phyloP scores from a whole-genome alignment of 2,329 filamentous ascomycete species.

The Colletotrichum acutatum region DNA sequence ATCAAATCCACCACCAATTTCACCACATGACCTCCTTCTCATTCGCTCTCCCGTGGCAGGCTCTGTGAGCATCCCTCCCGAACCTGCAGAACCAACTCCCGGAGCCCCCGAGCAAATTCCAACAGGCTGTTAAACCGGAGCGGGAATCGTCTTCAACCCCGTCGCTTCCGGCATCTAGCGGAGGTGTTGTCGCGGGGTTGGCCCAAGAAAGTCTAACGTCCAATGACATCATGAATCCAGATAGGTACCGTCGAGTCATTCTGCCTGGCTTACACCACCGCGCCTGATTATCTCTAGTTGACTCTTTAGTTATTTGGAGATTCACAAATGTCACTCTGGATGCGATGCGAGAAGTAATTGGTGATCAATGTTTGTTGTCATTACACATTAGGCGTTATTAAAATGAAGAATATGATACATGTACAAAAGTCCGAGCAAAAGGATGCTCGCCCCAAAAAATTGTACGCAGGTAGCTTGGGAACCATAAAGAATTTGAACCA shows the following conservation, averaged over 20 bases:
- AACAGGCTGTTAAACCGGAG: conserved; percentile 11
- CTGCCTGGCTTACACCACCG: background rate
- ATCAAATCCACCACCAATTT: background rate
- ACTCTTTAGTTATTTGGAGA: too few species aligned
- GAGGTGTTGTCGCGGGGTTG: background rate
- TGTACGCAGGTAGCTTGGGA: background rate
- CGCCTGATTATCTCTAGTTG: background rate
- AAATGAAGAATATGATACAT: background rate
- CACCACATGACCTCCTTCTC: background rate
- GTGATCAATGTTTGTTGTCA: background rate
- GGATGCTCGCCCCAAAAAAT: background rate
- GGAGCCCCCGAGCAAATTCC: background rate
- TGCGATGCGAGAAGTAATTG: background rate
- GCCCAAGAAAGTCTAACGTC: background rate
- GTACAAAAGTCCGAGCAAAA: background rate
- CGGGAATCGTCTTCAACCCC: background rate
- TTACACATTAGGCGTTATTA: conserved; percentile 19
- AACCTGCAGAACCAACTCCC: background rate
- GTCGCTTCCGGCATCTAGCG: background rate
- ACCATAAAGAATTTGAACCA: background rate
- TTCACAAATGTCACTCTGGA: background rate
- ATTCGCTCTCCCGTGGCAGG: background rate
- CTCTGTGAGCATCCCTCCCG: background rate
- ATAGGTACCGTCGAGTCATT: background rate
- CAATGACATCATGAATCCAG: background rate